Evolutionary conservation across 495 filamentous ascomycete genomes (phyloP).

Genomic region (Staphylotrichum tortipilum): DNA sequence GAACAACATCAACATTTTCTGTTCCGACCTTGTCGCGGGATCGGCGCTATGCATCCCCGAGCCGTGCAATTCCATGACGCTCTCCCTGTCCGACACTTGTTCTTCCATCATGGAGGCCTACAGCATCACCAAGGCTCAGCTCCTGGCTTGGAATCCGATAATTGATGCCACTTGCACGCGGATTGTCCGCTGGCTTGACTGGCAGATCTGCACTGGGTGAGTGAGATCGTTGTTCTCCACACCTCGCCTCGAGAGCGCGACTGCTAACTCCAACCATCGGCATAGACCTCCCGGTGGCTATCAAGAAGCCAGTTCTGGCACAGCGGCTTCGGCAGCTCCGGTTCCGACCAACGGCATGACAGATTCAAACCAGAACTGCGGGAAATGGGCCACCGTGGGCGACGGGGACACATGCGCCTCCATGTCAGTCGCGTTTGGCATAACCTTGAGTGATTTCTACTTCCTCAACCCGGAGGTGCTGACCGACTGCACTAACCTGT

Average conservation of each 20-base stretch:
- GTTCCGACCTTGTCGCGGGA: not conserved
- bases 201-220: not conserved
- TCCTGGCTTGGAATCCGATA: conserved; percentile 7
- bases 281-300: too few relatives aligned
- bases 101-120: not conserved
- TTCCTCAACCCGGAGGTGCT: not conserved
- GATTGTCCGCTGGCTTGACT: not conserved
- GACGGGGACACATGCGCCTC: not conserved
- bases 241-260: not conserved
- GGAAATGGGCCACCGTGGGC: too few relatives aligned
- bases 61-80: not conserved
- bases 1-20: not conserved
- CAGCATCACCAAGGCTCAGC: not conserved
- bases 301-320: too few relatives aligned
- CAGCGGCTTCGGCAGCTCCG: not conserved
- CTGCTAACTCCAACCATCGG: too few relatives aligned
- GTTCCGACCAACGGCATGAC: not conserved
- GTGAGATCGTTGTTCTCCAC: not conserved
- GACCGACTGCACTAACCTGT: not conserved
- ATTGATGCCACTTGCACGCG: conserved; percentile 5
- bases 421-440: not conserved
- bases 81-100: conserved; percentile 7
- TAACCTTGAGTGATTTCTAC: not conserved
- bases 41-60: not conserved
- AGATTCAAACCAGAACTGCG: not conserved